Evolutionary conservation across 805 yeast species (phyloP), one percentile per base, ranked within the genome.

Genomic region (Millerozyma acaciae): DNA sequence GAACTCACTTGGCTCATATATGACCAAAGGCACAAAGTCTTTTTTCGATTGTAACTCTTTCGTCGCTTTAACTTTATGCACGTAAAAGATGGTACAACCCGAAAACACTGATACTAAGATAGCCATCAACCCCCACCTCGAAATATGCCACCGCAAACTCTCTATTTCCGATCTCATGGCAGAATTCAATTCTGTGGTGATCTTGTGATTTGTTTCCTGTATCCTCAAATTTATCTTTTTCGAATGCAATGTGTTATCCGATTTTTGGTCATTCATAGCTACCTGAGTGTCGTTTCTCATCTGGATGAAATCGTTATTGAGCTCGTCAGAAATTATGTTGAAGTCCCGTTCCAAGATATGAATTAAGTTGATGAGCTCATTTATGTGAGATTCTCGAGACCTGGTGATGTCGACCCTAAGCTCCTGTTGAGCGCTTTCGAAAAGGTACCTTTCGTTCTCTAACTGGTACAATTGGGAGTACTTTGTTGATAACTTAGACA

Each of bases 401-500:
- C 80, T 71, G 25, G 81, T 78, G 16, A 88, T 75, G 47, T 88
- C 96, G 28, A 83, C 85, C 30, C 82, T 60, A 22, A 90, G 60
- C 55, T 90, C 97, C 34, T 89, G 81, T 40, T 86, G 86, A 0
- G 96, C 96, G 20, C 96, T 94, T 52, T 88, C 90, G 55, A 87
- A 89, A 9, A 93, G 60, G 51, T 90, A 93, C 15, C 77, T 73
- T 48, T 90, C 96, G 48, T 89, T 90, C 42, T 89, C 96, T 10
- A 87, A 61, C 45, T 87, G 96, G 40, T 78, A 76, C 17, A 60
- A 59, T 15, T 75, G 78, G 4, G 74, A 60, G 51, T 73, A 76
- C 37, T 64, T 65, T 4, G 60, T 53, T 29, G 69, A 65, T 21
- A 80, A 58, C 52, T 64, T 65, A 16, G 61, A 43, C 28, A 67